Percentiles rank a stretch among this genome's conserved stretches.
Conservation (phyloP, 352 stramenopile genomes). For the Aphanomyces euteiches region DNA sequence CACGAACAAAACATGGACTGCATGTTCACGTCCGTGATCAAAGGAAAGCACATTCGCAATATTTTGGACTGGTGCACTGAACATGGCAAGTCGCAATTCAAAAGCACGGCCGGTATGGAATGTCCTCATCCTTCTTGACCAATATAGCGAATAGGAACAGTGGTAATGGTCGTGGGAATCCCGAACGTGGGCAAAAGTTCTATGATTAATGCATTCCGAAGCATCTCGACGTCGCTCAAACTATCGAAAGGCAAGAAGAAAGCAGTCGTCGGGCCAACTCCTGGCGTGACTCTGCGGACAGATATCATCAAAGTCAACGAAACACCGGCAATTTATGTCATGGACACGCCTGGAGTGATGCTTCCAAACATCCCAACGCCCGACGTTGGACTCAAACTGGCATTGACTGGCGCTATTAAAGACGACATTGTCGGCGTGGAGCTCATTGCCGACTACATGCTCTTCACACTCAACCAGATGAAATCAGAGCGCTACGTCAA, state of each 20-base stretch:
- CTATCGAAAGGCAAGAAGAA: constrained; percentile 78
- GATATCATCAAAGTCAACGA: constrained; percentile 89
- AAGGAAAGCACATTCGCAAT: constrained; percentile 63
- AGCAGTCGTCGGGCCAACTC: constrained; percentile 73
- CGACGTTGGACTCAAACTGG: constrained; percentile 78
- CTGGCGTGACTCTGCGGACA: constrained; percentile 80
- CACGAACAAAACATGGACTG: constrained; percentile 46
- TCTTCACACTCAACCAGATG: constrained; percentile 81
- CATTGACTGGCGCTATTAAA: constrained; percentile 83
- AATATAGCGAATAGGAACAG: constrained; percentile 36
- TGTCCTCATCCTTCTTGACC: background rate
- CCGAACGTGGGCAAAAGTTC: constrained; percentile 89
- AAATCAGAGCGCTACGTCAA: constrained; percentile 78
- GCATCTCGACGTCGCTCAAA: constrained; percentile 65
- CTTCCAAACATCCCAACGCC: constrained; percentile 75
- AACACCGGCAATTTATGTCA: constrained; percentile 81
- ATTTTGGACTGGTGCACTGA: constrained; percentile 80
- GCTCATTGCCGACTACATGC: constrained; percentile 86
- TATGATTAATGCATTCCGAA: constrained; percentile 84
- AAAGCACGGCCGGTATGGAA: constrained; percentile 54
- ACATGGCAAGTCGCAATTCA: constrained; percentile 74
- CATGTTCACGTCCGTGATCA: constrained; percentile 78
- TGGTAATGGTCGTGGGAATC: constrained; percentile 87
- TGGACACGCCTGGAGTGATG: constrained; percentile 87
- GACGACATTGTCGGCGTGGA: constrained; percentile 82